phyloP scores from a whole-genome alignment of 1,284 basidiomycete genomes.

The Veloboletus limbatus region DNA sequence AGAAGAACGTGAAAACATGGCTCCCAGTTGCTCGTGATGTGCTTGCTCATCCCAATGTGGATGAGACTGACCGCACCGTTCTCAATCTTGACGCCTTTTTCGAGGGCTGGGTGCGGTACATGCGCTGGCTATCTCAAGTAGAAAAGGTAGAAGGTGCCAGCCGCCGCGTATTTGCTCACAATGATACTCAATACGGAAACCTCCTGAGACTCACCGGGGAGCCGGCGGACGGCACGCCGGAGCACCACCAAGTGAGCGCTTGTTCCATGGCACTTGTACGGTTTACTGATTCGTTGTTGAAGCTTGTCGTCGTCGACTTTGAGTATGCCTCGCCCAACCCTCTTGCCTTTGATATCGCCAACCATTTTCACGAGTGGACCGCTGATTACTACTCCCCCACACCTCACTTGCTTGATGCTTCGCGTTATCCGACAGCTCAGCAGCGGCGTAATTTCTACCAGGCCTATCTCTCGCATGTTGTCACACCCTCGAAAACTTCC shows the following conservation, averaged over 20 bases:
- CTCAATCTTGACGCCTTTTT: slow-evolving; percentile 67
- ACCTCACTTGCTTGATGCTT: slow-evolving; percentile 70
- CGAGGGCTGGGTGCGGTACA: slow-evolving; percentile 63
- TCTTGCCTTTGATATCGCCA: slow-evolving; percentile 89
- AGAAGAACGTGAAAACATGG: slow-evolving; percentile 66
- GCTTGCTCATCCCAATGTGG: slow-evolving; percentile 50
- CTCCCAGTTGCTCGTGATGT: slow-evolving; percentile 60
- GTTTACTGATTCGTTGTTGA: slow-evolving; percentile 15
- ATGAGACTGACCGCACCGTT: slow-evolving; percentile 40
- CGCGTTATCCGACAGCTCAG: slow-evolving; percentile 68
- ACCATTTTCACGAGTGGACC: slow-evolving; percentile 96
- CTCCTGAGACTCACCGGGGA: slow-evolving; percentile 65
- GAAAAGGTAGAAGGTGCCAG: slow-evolving; percentile 55
- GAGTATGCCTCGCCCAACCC: slow-evolving; percentile 91
- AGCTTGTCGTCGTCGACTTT: slow-evolving; percentile 95
- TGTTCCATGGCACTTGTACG: background rate
- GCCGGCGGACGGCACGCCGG: slow-evolving; percentile 50
- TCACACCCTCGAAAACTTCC: slow-evolving; percentile 32
- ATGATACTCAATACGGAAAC: slow-evolving; percentile 94
- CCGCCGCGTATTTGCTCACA: slow-evolving; percentile 78
- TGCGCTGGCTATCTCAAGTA: slow-evolving; percentile 64
- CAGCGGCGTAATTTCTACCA: slow-evolving; percentile 81
- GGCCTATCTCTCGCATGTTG: slow-evolving; percentile 68
- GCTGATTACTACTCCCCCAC: slow-evolving; percentile 79
- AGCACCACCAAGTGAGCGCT: slow-evolving; percentile 62